Evolutionary conservation across 257 asterid species (phyloP).

Genomic region (Scutellaria barbata): DNA sequence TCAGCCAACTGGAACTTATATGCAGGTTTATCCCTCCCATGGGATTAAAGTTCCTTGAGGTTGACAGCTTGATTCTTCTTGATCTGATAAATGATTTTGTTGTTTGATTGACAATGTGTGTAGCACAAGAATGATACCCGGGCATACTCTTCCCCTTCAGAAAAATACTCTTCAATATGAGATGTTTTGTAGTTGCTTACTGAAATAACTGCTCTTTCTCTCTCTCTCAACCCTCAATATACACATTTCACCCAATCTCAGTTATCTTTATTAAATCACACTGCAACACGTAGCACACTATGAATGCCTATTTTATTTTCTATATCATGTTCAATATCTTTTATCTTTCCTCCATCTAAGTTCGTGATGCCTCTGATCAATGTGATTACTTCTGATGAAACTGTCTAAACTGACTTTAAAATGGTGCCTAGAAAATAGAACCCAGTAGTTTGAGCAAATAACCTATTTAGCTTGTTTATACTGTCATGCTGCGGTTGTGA

Average conservation of each 20-base stretch:
- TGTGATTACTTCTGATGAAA: slow-evolving; percentile 14
- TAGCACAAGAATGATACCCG: no score
- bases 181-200: background rate
- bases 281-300: background rate
- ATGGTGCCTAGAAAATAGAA: background rate
- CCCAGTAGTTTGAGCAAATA: background rate
- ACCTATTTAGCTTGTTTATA: background rate
- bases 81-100: slow-evolving; percentile 7
- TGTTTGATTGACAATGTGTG: background rate
- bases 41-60: slow-evolving; percentile 26
- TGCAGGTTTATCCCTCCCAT: slow-evolving; percentile 21
- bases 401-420: background rate
- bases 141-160: background rate
- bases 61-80: slow-evolving; percentile 21
- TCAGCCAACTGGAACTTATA: slow-evolving; percentile 19
- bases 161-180: background rate
- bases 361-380: background rate
- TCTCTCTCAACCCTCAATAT: background rate
- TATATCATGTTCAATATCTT: background rate
- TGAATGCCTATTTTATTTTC: no score
- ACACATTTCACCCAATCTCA: no score
- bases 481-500: background rate
- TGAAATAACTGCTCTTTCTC: slow-evolving; percentile 12
- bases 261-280: background rate
- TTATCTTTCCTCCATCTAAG: background rate